Base-by-base conservation (phyloP, 495 filamentous ascomycete genomes). In the Tuber brumale region DNA sequence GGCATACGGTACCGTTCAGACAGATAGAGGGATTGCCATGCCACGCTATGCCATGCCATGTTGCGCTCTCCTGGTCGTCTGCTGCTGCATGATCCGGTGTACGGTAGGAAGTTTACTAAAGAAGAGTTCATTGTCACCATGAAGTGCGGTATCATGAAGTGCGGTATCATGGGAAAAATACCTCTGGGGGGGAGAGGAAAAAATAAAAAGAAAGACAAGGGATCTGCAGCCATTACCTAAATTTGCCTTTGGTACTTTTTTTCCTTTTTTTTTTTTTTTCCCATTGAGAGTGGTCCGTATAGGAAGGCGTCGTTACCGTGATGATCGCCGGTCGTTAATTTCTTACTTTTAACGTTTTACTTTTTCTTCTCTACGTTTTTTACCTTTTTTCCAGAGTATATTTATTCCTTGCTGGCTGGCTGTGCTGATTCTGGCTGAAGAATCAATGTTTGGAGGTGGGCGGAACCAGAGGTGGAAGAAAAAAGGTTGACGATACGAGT, bases 351-450 rank as follows among this genome's bases (percentile, higher is more conserved):
- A 42, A 44, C 42, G 41, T 72, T 61, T 71, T 31, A 51, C 43
- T 71, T 35, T 43, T 35, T 69, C 41, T 44, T 45, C 42, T 77
- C 76, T 70, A 4, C 51, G 45, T 71, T 51, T 72, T 72, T 70
- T 61, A 19, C 75, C 70, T 66, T 37, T 42, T 61, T 31, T 1
- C 51, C 1, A 51, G 31, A 35, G 57, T 35, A 35, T 66, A 66
- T 35, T 66, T 35, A 19, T 35, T 66, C 57, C 57, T 35, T 66
- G 51, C 51, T 35, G 57, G 48, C 48, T 48, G 6, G n/a, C n/a
- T 31, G 23, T 57, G 48, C 48, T 57, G 18, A n/a, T n/a, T 23
- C 23, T n/a, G 45, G 45, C 51, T 31, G 57, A 35, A 19, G 31
- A 35, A 1, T 8, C 0, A n/a, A 66, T 35, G 12, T 66, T 66